These are phyloP conservation scores for Colletotrichum caudatum DNA, from an alignment of 2,329 filamentous ascomycete species.

Conservation along the genomic window DNA sequence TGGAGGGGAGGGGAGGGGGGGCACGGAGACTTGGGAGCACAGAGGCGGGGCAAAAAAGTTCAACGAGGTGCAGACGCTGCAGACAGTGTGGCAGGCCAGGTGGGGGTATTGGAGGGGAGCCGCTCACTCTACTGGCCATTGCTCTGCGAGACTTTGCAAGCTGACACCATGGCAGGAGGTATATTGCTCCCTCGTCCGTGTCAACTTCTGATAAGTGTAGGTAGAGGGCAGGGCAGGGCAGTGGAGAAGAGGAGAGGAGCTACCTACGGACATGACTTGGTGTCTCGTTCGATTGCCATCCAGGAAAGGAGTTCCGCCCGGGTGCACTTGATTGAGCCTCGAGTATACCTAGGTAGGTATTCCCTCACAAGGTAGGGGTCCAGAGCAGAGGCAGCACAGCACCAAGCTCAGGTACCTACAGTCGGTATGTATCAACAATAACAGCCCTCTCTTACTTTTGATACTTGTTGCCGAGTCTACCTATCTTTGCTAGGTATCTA, in stretches of 20 bases:
- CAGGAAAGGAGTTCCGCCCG: neutral
- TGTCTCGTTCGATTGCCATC: neutral
- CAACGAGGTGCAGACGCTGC: slow-evolving; percentile 25
- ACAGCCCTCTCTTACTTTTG: neutral
- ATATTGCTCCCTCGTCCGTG: slow-evolving; percentile 14
- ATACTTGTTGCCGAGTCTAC: neutral
- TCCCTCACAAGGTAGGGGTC: no score
- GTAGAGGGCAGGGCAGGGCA: neutral
- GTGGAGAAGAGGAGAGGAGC: neutral
- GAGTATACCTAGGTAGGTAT: neutral
- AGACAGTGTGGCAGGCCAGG: slow-evolving; percentile 33
- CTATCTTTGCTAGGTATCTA: neutral
- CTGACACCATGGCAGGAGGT: slow-evolving; percentile 24
- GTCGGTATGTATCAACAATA: neutral
- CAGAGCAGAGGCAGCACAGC: no score
- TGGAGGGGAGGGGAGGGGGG: neutral
- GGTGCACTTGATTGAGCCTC: neutral
- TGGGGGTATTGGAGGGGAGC: slow-evolving; percentile 27
- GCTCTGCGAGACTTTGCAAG: slow-evolving; percentile 28
- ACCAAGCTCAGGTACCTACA: neutral
- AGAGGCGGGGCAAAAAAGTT: slow-evolving; percentile 41
- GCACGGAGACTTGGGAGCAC: slow-evolving; percentile 11
- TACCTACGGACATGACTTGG: neutral
- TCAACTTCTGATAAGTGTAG: neutral
- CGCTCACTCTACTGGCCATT: slow-evolving; percentile 7